Evolutionary conservation across 345 rosid species (phyloP).

Genomic region (Linum trigynum): DNA sequence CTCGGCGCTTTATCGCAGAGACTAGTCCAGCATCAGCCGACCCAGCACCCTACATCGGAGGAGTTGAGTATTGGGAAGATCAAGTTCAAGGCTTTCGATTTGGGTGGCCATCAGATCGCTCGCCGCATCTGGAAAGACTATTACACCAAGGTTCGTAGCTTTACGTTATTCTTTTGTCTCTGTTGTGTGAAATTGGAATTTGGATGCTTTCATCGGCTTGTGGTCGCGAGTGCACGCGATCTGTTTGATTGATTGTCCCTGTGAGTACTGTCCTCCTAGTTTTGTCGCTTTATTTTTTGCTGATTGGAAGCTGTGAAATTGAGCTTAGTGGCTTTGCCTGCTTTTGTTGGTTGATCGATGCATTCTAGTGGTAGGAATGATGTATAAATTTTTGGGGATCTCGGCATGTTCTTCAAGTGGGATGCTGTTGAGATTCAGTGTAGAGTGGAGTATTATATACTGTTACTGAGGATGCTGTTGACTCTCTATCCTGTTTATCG

Average conservation of each 20-base stretch:
- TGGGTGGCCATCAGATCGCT: conserved; percentile 79
- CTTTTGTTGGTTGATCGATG: too few relatives aligned
- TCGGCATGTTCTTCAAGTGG: background rate
- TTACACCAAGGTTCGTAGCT: conserved; percentile 47
- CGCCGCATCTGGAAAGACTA: conserved; percentile 81
- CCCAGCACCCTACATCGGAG: conserved; percentile 73
- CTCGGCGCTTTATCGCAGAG: conserved; percentile 29
- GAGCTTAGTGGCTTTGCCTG: background rate
- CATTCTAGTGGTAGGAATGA: background rate
- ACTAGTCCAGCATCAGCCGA: conserved; percentile 68
- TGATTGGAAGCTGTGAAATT: background rate
- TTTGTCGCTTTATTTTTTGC: background rate
- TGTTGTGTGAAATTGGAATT: background rate
- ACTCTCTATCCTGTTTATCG: background rate
- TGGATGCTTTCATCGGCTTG: background rate
- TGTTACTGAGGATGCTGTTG: background rate
- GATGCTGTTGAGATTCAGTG: background rate
- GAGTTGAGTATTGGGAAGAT: conserved; percentile 69
- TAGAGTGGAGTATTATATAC: background rate
- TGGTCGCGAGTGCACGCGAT: background rate
- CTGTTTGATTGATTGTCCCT: background rate
- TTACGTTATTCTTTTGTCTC: background rate
- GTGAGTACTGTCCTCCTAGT: background rate
- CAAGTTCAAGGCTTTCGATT: conserved; percentile 78
- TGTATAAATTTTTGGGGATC: background rate